Evolutionary conservation across 148 eudicot genomes (phyloP), one percentile per base, ranked within the genome.

Genomic region (Fallopia convolvulus): DNA sequence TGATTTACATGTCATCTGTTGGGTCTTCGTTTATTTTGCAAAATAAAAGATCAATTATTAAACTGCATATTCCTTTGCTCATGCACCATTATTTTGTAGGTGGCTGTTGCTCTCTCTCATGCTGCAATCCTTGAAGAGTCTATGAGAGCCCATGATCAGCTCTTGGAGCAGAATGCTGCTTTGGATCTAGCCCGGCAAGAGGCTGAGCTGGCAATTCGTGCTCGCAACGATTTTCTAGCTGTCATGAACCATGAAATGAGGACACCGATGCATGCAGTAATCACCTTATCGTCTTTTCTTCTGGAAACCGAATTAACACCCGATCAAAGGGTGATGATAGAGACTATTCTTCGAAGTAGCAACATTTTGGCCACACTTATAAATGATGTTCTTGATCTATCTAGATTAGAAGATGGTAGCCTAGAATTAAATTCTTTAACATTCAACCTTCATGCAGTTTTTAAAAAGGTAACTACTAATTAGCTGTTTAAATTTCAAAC

Each of bases 231-330:
- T 82, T 94, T 94, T 82, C 83, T 94, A 80, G 93, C 93, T 36
- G 98, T 94, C 52, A 92, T 92, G 98, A 94, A 94, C 80, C 95
- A 94, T 83, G 98, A 94, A 83, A 94, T 92, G 97, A 83, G 98
- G 79, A 94, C 98, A 75, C 98, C 98, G 4, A 88, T 94, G 95
- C 98, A 94, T 80, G 97, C 97, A 56, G 84, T 90, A 68, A 89
- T 90, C 71, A 92, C 98, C 26, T 89, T 94, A 55, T 89, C 95
- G n/a, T 94, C 98, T 17, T 83, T 94, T 30, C 81, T 94, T 63
- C 92, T 82, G 80, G 97, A 94, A 79, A 94, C 97, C 48, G 97
- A 86, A 65, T 77, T 94, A 76, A 87, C 87, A 18, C 91, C 95
- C 53, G 98, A 94, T 84, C 98, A 94, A 78, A 87, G 98, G 65